Percentiles rank a stretch among this genome's conserved stretches.
Conservation (phyloP, 2,329 filamentous ascomycete genomes). For the Talaromyces pinophilus region DNA sequence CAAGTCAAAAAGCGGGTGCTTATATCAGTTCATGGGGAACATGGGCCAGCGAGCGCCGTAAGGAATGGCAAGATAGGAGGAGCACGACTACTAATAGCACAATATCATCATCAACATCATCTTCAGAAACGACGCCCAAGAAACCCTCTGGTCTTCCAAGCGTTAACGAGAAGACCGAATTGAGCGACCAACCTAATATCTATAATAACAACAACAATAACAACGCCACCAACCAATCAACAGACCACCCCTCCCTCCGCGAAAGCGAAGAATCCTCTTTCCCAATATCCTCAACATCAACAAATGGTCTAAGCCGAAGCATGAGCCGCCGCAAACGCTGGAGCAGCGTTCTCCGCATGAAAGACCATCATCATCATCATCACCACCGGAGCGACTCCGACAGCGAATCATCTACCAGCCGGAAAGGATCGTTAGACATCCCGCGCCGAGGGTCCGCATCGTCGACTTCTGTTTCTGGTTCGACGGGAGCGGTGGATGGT, state of each 20-base stretch:
- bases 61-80: slow-evolving; percentile 49
- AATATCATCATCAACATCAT: slow-evolving; percentile 30
- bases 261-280: slow-evolving; percentile 10
- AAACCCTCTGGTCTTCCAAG: slow-evolving; percentile 14
- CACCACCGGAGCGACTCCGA: slow-evolving; percentile 13
- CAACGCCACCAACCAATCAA: not conserved
- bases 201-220: not conserved
- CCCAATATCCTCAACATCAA: not conserved
- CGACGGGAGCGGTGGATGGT: not conserved
- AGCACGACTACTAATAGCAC: slow-evolving; percentile 20
- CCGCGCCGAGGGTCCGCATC: slow-evolving; percentile 5
- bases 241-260: not conserved
- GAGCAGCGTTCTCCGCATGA: slow-evolving; percentile 22
- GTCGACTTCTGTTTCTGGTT: not conserved
- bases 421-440: slow-evolving; percentile 15
- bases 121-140: slow-evolving; percentile 5
- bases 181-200: not conserved
- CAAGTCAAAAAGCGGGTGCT: slow-evolving; percentile 58
- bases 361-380: slow-evolving; percentile 11
- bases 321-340: slow-evolving; percentile 23
- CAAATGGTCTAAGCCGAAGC: slow-evolving; percentile 5
- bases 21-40: slow-evolving; percentile 65
- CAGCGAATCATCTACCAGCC: slow-evolving; percentile 20
- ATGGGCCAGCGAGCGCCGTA: slow-evolving; percentile 57
- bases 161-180: slow-evolving; percentile 16